Base-by-base conservation (phyloP, 2,329 filamentous ascomycete species). In the Botrytis sinoallii region DNA sequence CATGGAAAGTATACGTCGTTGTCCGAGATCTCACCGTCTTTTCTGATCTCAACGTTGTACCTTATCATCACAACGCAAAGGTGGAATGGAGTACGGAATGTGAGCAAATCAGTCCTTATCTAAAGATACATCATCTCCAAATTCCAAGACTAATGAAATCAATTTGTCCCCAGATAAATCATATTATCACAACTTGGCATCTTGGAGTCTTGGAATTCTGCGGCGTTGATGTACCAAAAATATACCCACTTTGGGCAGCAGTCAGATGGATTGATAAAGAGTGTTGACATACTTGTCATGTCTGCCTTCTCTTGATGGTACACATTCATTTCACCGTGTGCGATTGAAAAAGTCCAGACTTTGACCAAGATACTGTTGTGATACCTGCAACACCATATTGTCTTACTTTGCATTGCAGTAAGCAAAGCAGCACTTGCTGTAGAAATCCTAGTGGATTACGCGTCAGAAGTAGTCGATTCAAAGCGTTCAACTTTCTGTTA, bases 351-450 rank as follows among this genome's bases (percentile, higher is more conserved):
- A 59, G n/a, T 25, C 32, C 32, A 65, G 55, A 35, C 57, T 65
- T 52, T 55, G 69, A 46, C 57, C 35, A 65, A 55, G 35, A 64
- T 65, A 22, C 63, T 71, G 57, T 20, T 40, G 69, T 71, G 60
- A 52, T 64, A 65, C 40, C 69, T 71, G 42, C 46, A 64, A 52
- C n/a, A 63, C 18, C 25, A 35, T 61, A 46, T 18, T 25, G 60
- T 71, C 69, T 55, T 63, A 71, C 59, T 40, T 64, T 40, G 16
- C 59, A 71, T 71, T 71, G 69, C 38, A 55, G 42, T 22, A 71
- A 71, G 69, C 38, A 63, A 65, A 52, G 69, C 46, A 42, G 48
- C 60, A 65, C 68, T 46, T 70, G 22, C n/a, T 42, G 25, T 46
- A 63, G 42, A 35, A 52, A 38, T 71, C 20, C 32, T 52, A 48